Evolutionary conservation across 345 rosid species (phyloP).

Genomic region (Bruguiera sexangula): DNA sequence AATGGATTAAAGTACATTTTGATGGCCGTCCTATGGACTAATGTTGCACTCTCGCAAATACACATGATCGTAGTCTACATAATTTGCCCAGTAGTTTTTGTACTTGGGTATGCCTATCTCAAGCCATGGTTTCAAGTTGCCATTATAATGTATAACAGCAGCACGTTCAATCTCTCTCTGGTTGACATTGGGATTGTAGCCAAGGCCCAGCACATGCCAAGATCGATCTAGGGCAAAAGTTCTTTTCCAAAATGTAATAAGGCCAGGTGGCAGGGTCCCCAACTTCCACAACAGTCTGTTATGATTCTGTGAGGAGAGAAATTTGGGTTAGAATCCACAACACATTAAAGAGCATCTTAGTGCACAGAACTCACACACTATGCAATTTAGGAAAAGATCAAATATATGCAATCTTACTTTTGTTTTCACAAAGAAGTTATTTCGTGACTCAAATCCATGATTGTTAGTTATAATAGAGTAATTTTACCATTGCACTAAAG

Average conservation of each 20-base stretch:
- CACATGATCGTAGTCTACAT: constrained; percentile 55
- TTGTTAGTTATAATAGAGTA: no score
- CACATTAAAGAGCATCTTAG: neutral
- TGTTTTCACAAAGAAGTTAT: no score
- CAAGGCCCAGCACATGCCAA: constrained; percentile 81
- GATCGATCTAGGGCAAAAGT: constrained; percentile 54
- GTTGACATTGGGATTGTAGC: constrained; percentile 71
- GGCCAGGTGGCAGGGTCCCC: constrained; percentile 72
- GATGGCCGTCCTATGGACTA: constrained; percentile 35
- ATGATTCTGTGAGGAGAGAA: constrained; percentile 52
- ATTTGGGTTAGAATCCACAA: neutral
- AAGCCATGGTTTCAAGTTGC: constrained; percentile 88
- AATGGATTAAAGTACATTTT: neutral
- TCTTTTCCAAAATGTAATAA: constrained; percentile 72
- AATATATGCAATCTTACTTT: no score
- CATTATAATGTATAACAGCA: constrained; percentile 75
- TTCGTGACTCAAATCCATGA: no score
- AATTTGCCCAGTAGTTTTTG: constrained; percentile 63
- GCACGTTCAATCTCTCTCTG: constrained; percentile 69
- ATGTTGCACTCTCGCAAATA: constrained; percentile 84
- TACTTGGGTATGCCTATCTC: constrained; percentile 85
- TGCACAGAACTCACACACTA: neutral
- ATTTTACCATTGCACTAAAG: no score
- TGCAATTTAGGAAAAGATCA: neutral
- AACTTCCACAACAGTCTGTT: constrained; percentile 73